Percentiles rank a stretch among this genome's conserved stretches.
phyloP scores from a whole-genome alignment of 345 rosid genomes.

The Citrus australasica region DNA sequence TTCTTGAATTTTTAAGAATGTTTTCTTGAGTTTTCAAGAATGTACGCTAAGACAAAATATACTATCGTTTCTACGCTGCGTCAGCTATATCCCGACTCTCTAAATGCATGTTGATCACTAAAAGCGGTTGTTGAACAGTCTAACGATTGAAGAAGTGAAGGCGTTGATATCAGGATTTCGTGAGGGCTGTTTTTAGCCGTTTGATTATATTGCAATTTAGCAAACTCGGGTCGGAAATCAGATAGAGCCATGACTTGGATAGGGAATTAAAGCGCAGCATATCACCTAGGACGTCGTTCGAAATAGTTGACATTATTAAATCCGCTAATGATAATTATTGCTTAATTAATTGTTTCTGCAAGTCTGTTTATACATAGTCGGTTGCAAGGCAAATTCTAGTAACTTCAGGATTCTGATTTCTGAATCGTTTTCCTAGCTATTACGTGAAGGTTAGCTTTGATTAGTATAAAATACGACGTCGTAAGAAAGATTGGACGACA shows the following conservation, averaged over 20 bases:
- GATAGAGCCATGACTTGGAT: background rate
- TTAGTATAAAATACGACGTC: no score
- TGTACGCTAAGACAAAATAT: no score
- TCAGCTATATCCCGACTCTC: background rate
- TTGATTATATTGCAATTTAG: background rate
- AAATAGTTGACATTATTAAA: background rate
- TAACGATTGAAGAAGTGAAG: background rate
- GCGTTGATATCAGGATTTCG: background rate
- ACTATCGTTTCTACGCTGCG: rapidly evolving
- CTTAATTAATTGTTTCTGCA: no score
- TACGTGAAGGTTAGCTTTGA: no score
- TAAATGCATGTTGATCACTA: background rate
- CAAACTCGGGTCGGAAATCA: background rate
- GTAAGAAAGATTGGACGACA: no score
- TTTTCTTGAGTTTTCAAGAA: no score
- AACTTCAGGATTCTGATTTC: no score
- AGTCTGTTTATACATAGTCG: no score
- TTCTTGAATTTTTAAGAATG: no score
- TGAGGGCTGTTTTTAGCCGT: background rate
- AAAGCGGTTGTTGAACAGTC: background rate
- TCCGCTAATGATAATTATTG: no score
- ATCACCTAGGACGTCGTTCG: background rate
- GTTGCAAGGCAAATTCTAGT: no score
- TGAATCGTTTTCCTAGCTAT: no score
- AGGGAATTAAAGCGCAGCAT: background rate